phyloP scores from a whole-genome alignment of 306 rosid species.

The Myrica gale region DNA sequence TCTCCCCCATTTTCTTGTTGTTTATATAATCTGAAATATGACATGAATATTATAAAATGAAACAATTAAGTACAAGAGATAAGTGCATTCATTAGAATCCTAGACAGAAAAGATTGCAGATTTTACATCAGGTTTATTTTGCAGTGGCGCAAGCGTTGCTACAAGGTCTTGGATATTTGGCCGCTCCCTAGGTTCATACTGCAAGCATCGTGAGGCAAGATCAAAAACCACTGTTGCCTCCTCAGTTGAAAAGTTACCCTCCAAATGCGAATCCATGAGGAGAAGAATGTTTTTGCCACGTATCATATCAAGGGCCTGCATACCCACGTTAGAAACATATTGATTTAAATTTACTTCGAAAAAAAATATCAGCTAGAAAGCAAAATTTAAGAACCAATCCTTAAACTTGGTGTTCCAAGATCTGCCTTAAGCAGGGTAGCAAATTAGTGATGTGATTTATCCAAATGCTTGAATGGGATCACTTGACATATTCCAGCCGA shows the following conservation, averaged over 20 bases:
- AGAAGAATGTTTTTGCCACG: constrained; percentile 64
- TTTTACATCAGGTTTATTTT: constrained; percentile 61
- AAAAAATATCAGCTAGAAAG: not conserved
- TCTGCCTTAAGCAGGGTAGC: not conserved
- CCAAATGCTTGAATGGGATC: not conserved
- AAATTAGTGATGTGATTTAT: not conserved
- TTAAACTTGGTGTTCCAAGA: not conserved
- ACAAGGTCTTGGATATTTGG: constrained; percentile 67
- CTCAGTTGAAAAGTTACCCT: constrained; percentile 67
- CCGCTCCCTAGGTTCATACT: constrained; percentile 70
- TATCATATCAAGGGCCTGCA: constrained; percentile 82
- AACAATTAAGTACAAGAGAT: not conserved
- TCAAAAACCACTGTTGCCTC: constrained; percentile 79
- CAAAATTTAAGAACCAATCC: not conserved
- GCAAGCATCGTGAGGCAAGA: constrained; percentile 74
- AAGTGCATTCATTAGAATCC: not conserved
- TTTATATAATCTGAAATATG: not conserved
- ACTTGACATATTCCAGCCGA: no score
- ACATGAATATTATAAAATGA: not conserved
- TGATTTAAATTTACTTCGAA: not conserved
- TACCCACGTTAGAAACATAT: not conserved
- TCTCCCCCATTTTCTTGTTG: not conserved
- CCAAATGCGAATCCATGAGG: constrained; percentile 86
- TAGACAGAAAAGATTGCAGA: constrained; percentile 7
- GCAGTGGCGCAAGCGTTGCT: constrained; percentile 51